Percentiles rank a stretch among this genome's conserved stretches.
Evolutionary conservation across 306 rosid genomes (phyloP).

Genomic region (Quercus variabilis): DNA sequence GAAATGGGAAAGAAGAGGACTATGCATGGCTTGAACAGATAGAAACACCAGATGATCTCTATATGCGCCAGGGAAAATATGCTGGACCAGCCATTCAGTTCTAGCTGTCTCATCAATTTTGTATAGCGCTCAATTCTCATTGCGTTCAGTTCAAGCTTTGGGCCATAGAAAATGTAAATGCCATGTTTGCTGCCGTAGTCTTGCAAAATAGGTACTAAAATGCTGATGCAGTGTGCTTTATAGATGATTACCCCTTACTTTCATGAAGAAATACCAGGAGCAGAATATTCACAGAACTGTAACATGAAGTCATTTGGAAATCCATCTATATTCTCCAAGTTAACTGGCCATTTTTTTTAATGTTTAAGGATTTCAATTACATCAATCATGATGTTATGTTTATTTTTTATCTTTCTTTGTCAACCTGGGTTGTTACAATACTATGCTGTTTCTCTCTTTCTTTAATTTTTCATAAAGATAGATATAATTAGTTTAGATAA

Average conservation of each 20-base stretch:
- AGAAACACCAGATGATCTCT: constrained; percentile 59
- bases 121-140: neutral
- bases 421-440: neutral
- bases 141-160: neutral
- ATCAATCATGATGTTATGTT: neutral
- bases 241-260: neutral
- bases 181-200: neutral
- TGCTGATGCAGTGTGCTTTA: neutral
- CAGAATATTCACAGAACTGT: neutral
- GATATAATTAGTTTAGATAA: too few species aligned
- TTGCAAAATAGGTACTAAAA: neutral
- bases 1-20: constrained; percentile 59
- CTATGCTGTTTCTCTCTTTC: neutral
- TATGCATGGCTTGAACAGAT: constrained; percentile 88
- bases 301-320: neutral
- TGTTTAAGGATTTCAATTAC: neutral
- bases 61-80: constrained; percentile 73
- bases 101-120: constrained; percentile 24
- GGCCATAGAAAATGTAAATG: neutral
- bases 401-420: neutral
- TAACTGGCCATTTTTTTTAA: neutral
- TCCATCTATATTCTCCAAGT: neutral
- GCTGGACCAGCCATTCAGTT: constrained; percentile 66
- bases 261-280: neutral
- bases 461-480: neutral